Base-by-base conservation (phyloP, 371 early-diverging fungal genomes). In the Mortierella sp. region DNA sequence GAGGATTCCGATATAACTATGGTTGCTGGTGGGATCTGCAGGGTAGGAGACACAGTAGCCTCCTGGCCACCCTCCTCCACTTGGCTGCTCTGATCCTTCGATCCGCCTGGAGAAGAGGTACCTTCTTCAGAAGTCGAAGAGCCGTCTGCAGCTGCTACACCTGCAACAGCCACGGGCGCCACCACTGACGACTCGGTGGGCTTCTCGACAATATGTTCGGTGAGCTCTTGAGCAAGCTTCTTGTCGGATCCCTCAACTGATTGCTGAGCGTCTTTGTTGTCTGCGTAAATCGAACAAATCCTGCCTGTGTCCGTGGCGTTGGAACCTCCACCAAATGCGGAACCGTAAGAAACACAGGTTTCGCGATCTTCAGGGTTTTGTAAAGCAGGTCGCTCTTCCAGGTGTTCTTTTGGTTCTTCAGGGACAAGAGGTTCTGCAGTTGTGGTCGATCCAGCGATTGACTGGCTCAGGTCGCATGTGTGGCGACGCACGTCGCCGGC, bases 381-480 rank as follows among this genome's bases (percentile, higher is more conserved):
- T 17, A 63, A n/a, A 8, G 64, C 15, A 1, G 65, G 61, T 2
- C 26, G 68, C 15, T 54, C 64, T 3, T 51, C 22, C 1, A 53
- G 28, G 19, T 32, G 34, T 12, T 66, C 76, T 10, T 40, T 61
- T n/a, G 70, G 70, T 9, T 62, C 45, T 23, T 62, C 64, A 23
- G 71, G 75, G 2, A 74, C 69, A 51, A 65, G 75, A 2, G 69
- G 75, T 3, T 26, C 26, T 13, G 58, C 29, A 5, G 72, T n/a
- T n/a, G 78, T 49, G 32, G 70, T 3, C 4, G 67, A 19, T 58
- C 53, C 73, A 13, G 34, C 51, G 31, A 73, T 37, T 15, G 56
- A 49, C 51, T 75, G 68, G 31, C 74, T 79, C 72, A 81, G 57
- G 34, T 83, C 81, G 45, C 81, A 81, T 2, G 84, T 76, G 35